Evolutionary conservation across 352 stramenopile genomes (phyloP).

Genomic region (Blastocystis sp.): DNA sequence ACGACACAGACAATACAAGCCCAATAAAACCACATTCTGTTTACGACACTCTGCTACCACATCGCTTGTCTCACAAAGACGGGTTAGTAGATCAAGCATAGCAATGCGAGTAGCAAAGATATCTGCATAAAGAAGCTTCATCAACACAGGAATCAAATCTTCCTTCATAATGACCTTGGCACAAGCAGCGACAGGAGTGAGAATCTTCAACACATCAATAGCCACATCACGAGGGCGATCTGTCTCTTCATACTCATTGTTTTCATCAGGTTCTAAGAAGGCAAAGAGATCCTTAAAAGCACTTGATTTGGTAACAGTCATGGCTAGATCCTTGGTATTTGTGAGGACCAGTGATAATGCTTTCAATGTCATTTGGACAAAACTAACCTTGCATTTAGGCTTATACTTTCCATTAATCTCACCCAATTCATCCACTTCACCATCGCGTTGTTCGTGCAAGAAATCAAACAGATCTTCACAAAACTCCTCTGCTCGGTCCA

Average conservation of each 20-base stretch:
- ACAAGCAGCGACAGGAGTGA: slow-evolving; percentile 43
- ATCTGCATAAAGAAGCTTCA: slow-evolving; percentile 65
- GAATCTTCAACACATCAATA: slow-evolving; percentile 59
- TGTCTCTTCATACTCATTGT: slow-evolving; percentile 66
- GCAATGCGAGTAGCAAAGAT: slow-evolving; percentile 28
- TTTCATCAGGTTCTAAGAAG: slow-evolving; percentile 61
- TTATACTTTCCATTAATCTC: slow-evolving; percentile 42
- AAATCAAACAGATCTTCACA: slow-evolving; percentile 66
- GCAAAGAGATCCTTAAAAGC: slow-evolving; percentile 48
- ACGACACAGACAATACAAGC: slow-evolving; percentile 53
- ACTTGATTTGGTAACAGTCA: slow-evolving; percentile 20
- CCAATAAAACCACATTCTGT: slow-evolving; percentile 43
- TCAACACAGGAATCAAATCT: not conserved
- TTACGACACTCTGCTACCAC: slow-evolving; percentile 40
- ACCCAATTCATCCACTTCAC: slow-evolving; percentile 46
- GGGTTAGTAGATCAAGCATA: slow-evolving; percentile 34
- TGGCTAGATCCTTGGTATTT: slow-evolving; percentile 60
- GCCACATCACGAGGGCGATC: slow-evolving; percentile 39
- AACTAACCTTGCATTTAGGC: slow-evolving; percentile 57
- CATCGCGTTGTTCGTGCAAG: slow-evolving; percentile 60
- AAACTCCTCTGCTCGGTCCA: slow-evolving; percentile 68
- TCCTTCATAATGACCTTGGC: slow-evolving; percentile 56
- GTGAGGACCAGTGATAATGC: slow-evolving; percentile 56
- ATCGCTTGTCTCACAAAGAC: slow-evolving; percentile 28
- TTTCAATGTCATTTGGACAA: slow-evolving; percentile 51